phyloP scores from a whole-genome alignment of 148 eudicot genomes.

The Diospyros lotus region DNA sequence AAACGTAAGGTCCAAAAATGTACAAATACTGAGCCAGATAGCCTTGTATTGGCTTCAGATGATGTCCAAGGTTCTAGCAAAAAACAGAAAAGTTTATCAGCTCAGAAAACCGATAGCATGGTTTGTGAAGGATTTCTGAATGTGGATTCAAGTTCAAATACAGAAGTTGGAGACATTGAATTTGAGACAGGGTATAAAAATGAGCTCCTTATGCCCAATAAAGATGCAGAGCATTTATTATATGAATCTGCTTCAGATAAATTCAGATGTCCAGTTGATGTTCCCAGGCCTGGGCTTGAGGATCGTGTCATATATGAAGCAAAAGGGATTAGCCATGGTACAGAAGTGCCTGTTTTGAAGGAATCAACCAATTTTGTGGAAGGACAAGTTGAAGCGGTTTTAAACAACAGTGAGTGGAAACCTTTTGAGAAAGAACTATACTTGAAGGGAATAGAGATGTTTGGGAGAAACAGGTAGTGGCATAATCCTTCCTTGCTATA shows the following conservation, averaged over 20 bases:
- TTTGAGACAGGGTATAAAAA: slow-evolving; percentile 4
- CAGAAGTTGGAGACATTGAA: slow-evolving; percentile 11
- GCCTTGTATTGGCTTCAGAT: slow-evolving; percentile 14
- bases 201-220: slow-evolving; percentile 12
- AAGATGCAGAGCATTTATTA: not conserved
- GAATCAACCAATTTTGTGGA: slow-evolving; percentile 24
- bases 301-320: slow-evolving; percentile 27
- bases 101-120: slow-evolving; percentile 12
- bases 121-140: slow-evolving; percentile 16
- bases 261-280: not conserved
- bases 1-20: slow-evolving; percentile 31
- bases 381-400: slow-evolving; percentile 20
- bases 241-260: slow-evolving; percentile 13
- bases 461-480: slow-evolving; percentile 83
- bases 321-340: slow-evolving; percentile 12
- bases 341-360: slow-evolving; percentile 20
- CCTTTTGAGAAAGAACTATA: slow-evolving; percentile 80
- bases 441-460: slow-evolving; percentile 79
- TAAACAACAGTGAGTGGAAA: slow-evolving; percentile 50
- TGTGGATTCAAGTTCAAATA: slow-evolving; percentile 18
- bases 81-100: slow-evolving; percentile 33
- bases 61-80: slow-evolving; percentile 27
- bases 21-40: slow-evolving; percentile 17
- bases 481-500: too few species aligned
- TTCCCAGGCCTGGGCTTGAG: slow-evolving; percentile 8